Evolutionary conservation across 2,329 filamentous ascomycete genomes (phyloP), one percentile per base, ranked within the genome.

Genomic region (Tolypocladium sp.): DNA sequence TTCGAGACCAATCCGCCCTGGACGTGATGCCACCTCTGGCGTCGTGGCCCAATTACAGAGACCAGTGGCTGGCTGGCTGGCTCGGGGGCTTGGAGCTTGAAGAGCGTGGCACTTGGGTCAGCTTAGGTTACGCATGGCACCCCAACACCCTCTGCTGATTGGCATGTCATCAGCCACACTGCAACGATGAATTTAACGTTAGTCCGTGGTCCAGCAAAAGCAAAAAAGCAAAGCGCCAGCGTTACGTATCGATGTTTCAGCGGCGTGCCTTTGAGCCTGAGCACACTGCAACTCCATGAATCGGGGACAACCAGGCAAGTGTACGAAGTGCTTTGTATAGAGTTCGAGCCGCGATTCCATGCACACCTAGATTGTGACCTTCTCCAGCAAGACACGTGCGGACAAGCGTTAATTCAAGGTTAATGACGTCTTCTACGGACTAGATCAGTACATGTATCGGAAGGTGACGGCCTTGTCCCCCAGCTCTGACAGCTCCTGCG

Each of bases 391-490:
- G 17, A 27, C 25, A 27, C 2, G 13, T 10, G 46, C 15, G 25
- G 25, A 20, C 15, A 9, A 49, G 17, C 3, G 1, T n/a, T 10
- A 15, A 33, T 7, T 2, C 15, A 33, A 8, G 30, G 20, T 6
- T 4, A 20, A 15, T 9, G 27, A 2, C 20, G 8, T 10, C 5
- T 4, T 52, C 44, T 35, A n/a, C n/a, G n/a, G n/a, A n/a, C n/a
- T n/a, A 41, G 9, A 38, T 54, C 65, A 78, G 61, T 75, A 74
- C 65, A 85, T 82, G 64, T 88, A 88, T 59, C 79, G 77, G 69
- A 83, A 89, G 0, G 82, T 82, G 1, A 83, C 70, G 2, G 84
- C 83, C 59, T 76, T 77, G 67, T 88, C 85, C 0, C 85, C 85
- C 68, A 81, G 70, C 17, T 73, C 76, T 12, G 82, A 82, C 55